Conservation (phyloP, 2,329 filamentous ascomycete genomes). For the Clonostachys chloroleuca region DNA sequence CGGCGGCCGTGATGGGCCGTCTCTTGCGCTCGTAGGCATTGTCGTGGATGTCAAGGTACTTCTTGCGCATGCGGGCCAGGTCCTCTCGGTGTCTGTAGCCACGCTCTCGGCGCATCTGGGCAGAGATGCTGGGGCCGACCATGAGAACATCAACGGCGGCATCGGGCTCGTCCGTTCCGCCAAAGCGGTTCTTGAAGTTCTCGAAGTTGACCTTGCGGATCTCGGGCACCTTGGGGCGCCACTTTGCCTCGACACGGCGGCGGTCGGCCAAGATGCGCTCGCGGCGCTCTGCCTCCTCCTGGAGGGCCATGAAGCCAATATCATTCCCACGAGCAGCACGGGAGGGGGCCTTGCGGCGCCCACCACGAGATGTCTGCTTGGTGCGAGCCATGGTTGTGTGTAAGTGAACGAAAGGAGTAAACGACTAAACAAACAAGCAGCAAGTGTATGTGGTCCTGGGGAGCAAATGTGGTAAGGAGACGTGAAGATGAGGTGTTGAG, state of each 20-base stretch:
- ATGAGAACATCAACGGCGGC: conserved; percentile 34
- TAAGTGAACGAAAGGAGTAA: too few relatives aligned
- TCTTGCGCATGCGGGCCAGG: conserved; percentile 20
- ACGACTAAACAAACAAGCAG: too few relatives aligned
- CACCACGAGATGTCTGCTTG: too few relatives aligned
- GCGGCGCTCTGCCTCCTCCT: conserved; percentile 25
- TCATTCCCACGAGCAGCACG: conserved; percentile 14
- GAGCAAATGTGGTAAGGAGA: too few relatives aligned
- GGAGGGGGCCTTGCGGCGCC: not conserved
- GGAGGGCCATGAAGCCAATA: conserved; percentile 13
- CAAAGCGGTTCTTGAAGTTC: conserved; percentile 36
- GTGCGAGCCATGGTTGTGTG: too few relatives aligned
- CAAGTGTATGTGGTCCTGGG: too few relatives aligned
- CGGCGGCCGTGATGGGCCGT: too few relatives aligned
- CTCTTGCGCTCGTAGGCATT: conserved; percentile 6
- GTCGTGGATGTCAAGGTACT: conserved; percentile 11
- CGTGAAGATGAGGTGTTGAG: too few relatives aligned
- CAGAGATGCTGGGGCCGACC: conserved; percentile 21
- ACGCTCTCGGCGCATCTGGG: conserved; percentile 32
- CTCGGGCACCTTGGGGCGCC: conserved; percentile 32
- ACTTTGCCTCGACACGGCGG: conserved; percentile 26
- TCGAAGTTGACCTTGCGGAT: conserved; percentile 35
- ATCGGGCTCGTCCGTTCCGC: conserved; percentile 23
- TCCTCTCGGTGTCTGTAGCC: conserved; percentile 26
- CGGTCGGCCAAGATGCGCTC: conserved; percentile 26